Percentiles rank a stretch among this genome's conserved stretches.
Conservation (phyloP, 371 early-diverging fungal species). For the Rhizomucor miehei region DNA sequence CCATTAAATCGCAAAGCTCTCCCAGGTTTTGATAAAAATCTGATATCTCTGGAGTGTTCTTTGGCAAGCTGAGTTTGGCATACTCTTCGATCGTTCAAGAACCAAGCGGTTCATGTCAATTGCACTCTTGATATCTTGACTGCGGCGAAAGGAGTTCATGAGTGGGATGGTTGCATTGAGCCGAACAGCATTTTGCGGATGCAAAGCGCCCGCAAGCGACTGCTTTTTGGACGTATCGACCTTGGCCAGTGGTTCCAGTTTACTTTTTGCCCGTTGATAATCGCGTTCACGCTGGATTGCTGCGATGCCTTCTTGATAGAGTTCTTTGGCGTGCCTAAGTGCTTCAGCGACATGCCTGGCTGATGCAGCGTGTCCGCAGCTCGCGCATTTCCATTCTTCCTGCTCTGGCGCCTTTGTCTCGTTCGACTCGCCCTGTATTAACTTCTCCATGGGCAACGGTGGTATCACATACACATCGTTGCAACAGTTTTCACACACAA, state of each 20-base stretch:
- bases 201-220: conserved; percentile 16
- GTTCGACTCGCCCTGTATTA: conserved; percentile 12
- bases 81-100: conserved; percentile 36
- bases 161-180: conserved; percentile 59
- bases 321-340: conserved; percentile 38
- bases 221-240: neutral
- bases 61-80: conserved; percentile 40
- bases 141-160: conserved; percentile 50
- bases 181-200: conserved; percentile 34
- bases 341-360: conserved; percentile 25
- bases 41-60: conserved; percentile 56
- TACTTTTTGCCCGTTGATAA: conserved; percentile 27
- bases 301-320: conserved; percentile 24
- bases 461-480: conserved; percentile 66
- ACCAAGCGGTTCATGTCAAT: conserved; percentile 54
- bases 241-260: conserved; percentile 24
- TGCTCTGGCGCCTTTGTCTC: conserved; percentile 20
- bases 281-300: conserved; percentile 29
- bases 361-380: conserved; percentile 43
- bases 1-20: conserved; percentile 51
- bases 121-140: conserved; percentile 51
- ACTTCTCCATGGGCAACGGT: conserved; percentile 30
- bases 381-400: conserved; percentile 45
- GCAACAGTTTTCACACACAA: conserved; percentile 58
- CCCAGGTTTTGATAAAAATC: conserved; percentile 63